Percentiles rank a stretch among this genome's conserved stretches.
These are phyloP conservation scores for Rhododendron mucronatum DNA, from an alignment of 148 eudicot species.

Conservation along the genomic window DNA sequence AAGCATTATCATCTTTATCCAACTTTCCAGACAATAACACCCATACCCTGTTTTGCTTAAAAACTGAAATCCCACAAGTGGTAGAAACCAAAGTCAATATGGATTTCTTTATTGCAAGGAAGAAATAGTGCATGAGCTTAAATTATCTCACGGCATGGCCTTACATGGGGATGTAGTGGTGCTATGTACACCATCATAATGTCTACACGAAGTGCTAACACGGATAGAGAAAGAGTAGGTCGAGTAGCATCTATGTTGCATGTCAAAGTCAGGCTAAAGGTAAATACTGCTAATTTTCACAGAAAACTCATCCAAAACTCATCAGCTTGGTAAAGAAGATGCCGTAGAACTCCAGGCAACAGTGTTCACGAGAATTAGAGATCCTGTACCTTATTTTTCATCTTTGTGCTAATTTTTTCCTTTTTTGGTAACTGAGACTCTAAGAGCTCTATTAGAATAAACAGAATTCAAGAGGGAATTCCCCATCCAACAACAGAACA, in stretches of 20 bases:
- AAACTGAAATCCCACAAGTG: neutral
- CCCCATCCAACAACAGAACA: too few species aligned
- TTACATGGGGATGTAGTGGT: neutral
- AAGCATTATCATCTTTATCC: neutral
- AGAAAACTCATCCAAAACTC: neutral
- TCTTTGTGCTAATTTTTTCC: neutral
- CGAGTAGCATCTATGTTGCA: neutral
- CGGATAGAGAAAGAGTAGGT: neutral
- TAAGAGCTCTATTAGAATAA: too few species aligned
- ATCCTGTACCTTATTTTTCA: neutral
- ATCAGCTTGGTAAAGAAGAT: neutral
- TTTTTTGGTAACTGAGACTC: too few species aligned
- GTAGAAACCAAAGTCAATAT: neutral
- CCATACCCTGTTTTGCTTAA: neutral
- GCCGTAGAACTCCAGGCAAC: neutral
- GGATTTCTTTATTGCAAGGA: neutral
- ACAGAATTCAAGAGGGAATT: too few species aligned
- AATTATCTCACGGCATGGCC: neutral
- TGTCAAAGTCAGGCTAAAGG: neutral
- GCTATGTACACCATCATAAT: neutral
- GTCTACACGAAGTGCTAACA: neutral
- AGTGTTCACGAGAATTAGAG: neutral
- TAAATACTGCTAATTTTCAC: neutral
- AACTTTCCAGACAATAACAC: neutral
- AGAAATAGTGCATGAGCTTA: neutral